Conservation (phyloP, 768 basidiomycete species). For the Asterophora lycoperdoides region DNA sequence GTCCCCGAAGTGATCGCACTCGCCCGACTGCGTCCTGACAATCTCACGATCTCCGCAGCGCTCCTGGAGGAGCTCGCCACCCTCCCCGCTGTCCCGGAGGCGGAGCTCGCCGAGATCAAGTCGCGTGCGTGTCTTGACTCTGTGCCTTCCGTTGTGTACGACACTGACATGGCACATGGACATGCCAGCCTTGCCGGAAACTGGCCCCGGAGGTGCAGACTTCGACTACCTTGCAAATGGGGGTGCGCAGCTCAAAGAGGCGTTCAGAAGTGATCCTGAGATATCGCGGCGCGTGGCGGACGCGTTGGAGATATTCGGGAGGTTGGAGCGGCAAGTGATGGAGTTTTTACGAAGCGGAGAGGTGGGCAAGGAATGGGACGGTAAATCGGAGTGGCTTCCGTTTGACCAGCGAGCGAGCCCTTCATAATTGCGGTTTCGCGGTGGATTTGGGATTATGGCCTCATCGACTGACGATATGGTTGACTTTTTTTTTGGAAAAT, state of each 20-base stretch:
- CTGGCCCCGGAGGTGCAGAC: slow-evolving; percentile 1
- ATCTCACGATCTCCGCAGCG: slow-evolving; percentile 38
- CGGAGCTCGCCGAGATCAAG: background rate
- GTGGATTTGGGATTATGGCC: too few species aligned
- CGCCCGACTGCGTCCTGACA: slow-evolving; percentile 35
- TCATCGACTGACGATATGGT: too few species aligned
- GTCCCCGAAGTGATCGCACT: slow-evolving; percentile 39
- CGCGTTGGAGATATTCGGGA: slow-evolving; percentile 40
- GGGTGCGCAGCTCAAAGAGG: slow-evolving; percentile 31
- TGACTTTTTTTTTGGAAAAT: too few species aligned
- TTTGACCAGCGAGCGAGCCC: background rate
- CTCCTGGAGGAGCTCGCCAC: slow-evolving; percentile 36
- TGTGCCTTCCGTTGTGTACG: background rate
- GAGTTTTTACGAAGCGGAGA: slow-evolving; percentile 17
- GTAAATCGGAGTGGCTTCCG: background rate
- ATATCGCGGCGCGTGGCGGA: slow-evolving; percentile 39
- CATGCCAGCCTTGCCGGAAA: background rate
- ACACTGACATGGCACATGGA: background rate
- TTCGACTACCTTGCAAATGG: slow-evolving; percentile 33
- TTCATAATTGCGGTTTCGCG: background rate
- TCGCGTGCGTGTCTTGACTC: background rate
- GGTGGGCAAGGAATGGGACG: slow-evolving; percentile 5
- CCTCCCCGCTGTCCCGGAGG: slow-evolving; percentile 19
- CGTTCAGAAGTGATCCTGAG: slow-evolving; percentile 34
- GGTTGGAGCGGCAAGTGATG: slow-evolving; percentile 39